Conservation (phyloP, 176 grass and related monocot genomes). For the Oryza meridionalis region DNA sequence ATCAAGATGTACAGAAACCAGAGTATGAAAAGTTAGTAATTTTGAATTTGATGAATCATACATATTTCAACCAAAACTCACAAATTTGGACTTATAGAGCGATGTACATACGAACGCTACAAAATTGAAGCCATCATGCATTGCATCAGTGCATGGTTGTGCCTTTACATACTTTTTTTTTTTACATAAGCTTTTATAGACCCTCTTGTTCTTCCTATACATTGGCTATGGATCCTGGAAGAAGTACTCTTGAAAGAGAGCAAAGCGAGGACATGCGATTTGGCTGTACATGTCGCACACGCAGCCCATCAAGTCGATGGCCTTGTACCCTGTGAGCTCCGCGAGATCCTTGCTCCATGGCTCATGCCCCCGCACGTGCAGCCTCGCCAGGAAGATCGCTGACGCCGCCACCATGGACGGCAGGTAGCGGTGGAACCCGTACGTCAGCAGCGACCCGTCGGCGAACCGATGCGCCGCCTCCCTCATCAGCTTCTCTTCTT, state of each 20-base stretch:
- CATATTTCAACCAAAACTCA: not conserved
- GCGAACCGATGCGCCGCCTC: not conserved
- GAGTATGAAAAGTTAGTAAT: not conserved
- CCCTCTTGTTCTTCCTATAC: not conserved
- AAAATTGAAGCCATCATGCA: not conserved
- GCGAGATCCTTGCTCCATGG: not conserved
- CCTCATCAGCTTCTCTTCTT: not conserved
- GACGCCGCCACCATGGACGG: constrained; percentile 42
- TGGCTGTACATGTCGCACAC: not conserved
- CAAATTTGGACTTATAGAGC: not conserved
- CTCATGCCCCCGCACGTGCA: not conserved
- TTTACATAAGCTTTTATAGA: too few relatives aligned
- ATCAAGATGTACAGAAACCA: not conserved
- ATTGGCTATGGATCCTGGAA: not conserved
- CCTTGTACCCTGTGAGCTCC: constrained; percentile 39
- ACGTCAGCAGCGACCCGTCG: not conserved
- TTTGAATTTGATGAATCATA: not conserved
- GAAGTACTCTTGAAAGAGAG: not conserved
- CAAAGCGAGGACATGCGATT: not conserved
- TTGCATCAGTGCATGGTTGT: not conserved
- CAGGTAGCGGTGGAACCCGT: not conserved
- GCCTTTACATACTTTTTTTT: not conserved
- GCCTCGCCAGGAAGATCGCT: constrained; percentile 36
- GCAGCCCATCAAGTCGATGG: not conserved
- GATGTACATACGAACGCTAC: too few relatives aligned